phyloP scores from a whole-genome alignment of 495 filamentous ascomycete species.

The Penicillium dipodomyicola region DNA sequence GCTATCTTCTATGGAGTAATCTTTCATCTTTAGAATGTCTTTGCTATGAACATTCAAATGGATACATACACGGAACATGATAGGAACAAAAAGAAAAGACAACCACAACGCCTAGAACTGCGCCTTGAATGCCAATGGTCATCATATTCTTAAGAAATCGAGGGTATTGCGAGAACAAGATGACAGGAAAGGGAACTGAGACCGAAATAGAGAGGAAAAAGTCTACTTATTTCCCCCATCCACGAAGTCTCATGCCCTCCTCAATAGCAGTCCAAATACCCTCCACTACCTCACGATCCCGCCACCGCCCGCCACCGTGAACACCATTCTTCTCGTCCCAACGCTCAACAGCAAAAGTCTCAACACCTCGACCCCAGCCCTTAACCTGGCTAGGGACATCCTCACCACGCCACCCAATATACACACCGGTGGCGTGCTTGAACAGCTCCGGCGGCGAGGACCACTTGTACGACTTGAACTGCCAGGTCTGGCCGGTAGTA shows the following conservation, averaged over 20 bases:
- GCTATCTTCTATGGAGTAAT: no score
- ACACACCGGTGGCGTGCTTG: constrained; percentile 78
- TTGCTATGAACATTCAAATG: no score
- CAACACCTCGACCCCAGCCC: constrained; percentile 80
- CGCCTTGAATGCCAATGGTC: constrained; percentile 19
- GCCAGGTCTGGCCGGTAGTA: constrained; percentile 96
- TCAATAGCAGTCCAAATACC: constrained; percentile 88
- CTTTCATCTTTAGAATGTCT: background rate
- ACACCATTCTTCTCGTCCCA: constrained; percentile 60
- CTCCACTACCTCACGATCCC: constrained; percentile 93
- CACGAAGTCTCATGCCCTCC: constrained; percentile 78
- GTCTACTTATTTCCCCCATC: constrained; percentile 65
- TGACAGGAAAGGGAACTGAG: constrained; percentile 8
- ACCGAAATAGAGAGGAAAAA: background rate
- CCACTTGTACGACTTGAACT: constrained; percentile 99
- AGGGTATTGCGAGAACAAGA: constrained; percentile 9
- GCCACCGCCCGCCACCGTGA: constrained; percentile 67
- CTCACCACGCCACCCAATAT: constrained; percentile 90
- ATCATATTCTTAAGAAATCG: constrained; percentile 12
- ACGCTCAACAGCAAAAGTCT: constrained; percentile 72
- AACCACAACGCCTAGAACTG: constrained; percentile 13
- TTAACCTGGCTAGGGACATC: constrained; percentile 70
- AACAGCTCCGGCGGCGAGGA: constrained; percentile 85
- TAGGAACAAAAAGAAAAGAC: constrained; percentile 1
- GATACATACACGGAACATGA: constrained; percentile 1